These are phyloP conservation scores for Platismatia glauca DNA, from an alignment of 495 filamentous ascomycete genomes.

Conservation along the genomic window DNA sequence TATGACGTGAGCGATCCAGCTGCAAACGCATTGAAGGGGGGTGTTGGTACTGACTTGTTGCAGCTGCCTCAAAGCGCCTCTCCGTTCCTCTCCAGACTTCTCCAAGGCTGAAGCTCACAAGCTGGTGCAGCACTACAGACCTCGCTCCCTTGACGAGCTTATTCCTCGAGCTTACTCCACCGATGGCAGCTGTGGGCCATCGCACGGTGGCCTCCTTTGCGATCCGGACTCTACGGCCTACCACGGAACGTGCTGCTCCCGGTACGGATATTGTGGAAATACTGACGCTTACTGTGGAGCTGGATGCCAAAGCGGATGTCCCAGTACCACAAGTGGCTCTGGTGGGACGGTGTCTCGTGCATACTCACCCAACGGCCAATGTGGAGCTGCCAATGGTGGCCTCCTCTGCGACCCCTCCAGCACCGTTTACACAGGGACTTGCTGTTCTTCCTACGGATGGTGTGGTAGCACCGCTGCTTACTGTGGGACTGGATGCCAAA, in stretches of 20 bases:
- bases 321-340: background rate
- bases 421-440: conserved; percentile 26
- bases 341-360: background rate
- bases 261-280: conserved; percentile 30
- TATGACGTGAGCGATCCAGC: conserved; percentile 11
- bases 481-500: conserved; percentile 30
- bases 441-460: conserved; percentile 23
- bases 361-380: background rate
- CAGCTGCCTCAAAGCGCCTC: conserved; percentile 16
- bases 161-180: conserved; percentile 24
- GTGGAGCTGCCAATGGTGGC: background rate
- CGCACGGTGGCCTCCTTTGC: conserved; percentile 28
- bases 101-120: conserved; percentile 19
- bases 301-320: conserved; percentile 24
- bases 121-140: conserved; percentile 1
- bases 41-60: conserved; percentile 17
- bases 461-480: conserved; percentile 27
- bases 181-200: conserved; percentile 30
- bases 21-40: background rate
- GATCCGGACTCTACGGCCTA: conserved; percentile 12
- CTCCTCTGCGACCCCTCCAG: conserved; percentile 23
- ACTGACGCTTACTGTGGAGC: conserved; percentile 27
- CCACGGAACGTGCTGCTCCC: conserved; percentile 10
- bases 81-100: conserved; percentile 20
- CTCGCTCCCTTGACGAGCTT: conserved; percentile 17